Evolutionary conservation across 192 early-diverging fungal species (phyloP), one percentile per base, ranked within the genome.

Genomic region (Geranomyces michiganensis): DNA sequence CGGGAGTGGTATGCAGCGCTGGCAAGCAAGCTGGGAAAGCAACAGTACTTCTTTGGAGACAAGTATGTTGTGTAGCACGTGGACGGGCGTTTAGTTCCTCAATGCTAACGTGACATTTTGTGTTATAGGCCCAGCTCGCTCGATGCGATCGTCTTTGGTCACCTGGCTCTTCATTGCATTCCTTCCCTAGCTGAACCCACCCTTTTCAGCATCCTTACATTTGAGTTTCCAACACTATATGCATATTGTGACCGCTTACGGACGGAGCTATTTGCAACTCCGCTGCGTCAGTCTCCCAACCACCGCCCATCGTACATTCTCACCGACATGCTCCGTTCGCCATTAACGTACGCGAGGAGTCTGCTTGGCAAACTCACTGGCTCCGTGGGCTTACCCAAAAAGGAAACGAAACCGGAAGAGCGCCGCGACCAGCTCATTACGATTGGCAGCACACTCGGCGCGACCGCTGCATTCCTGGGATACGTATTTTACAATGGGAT

Each of bases 1-100:
- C 74, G 85, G 29, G 82, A 92, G 48, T 85, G 83, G 21, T 91
- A 93, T 75, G 71, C 74, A 12, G 81, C 81, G 43, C 76, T 97
- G 46, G 83, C 89, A 27, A 80, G 75, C 13, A 92, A 92, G 83
- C 80, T 97, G 0, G 91, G 88, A 19, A 76, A 84, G 9, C 83
- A 94, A 62, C 80, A 84, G 0, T 97, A 88, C 73, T 92, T 97
- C 68, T 94, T 94, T 79, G 94, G 93, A 6, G 78, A 87, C 48
- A 78, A 68, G 88, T 89, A 77, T 19, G 36, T n/a, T n/a, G n/a
- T n/a, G n/a, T n/a, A n/a, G n/a, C 36, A 41, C 36, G 36, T 10
- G 36, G 10, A 10, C 36, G 3, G 10, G 3, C 36, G 17, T 26
- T 17, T 26, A 3, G 6, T 53, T 53, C 4, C 51, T 2, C 6